Evolutionary conservation across 2,329 filamentous ascomycete species (phyloP), one percentile per base, ranked within the genome.

Genomic region (Arthrobotrys iridis): DNA sequence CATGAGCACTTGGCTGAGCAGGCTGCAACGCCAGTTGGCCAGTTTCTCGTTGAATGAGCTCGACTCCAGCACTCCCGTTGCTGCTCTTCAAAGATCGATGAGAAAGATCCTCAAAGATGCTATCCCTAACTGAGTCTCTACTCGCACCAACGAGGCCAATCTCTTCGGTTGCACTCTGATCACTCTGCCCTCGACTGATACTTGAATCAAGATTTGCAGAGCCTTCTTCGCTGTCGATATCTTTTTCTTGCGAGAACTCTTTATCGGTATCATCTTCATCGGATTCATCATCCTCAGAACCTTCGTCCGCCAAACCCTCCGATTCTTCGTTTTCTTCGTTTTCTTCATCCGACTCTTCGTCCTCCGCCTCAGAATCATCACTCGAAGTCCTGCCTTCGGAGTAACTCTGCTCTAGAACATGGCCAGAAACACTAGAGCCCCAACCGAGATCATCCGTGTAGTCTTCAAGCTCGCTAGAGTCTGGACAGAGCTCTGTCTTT

Each of bases 21-120:
- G 82, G 80, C 22, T 81, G 81, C 4, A 80, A 70, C 35, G 35
- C 10, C 8, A 55, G 30, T 11, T 50, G 52, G 5, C 40, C 20
- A 24, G 5, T 40, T 15, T 24, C 50, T 41, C 52, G 80, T 75
- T 33, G 79, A 68, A 6, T 79, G 79, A 52, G 79, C 70, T 64
- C 79, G 78, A 65, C 35, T 63, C 35, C 78, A 78, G 24, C 77
- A 78, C 72, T 81, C 6, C 40, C 15, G 79, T 11, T 83, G 63
- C 77, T 82, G 81, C 55, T 81, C 70, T 41, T 81, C 81, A 37
- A 22, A 0, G 55, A 58, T n/a, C 18, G 18, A 4, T 40, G 41
- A 3, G 70, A 67, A 10, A 5, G 3, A 13, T 30, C 15, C 20
- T 55, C 50, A 26, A 60, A 66, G n/a, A 60, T 41, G 10, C 28